Conservation (phyloP, 1,284 basidiomycete genomes). For the Coniophora puteana region DNA sequence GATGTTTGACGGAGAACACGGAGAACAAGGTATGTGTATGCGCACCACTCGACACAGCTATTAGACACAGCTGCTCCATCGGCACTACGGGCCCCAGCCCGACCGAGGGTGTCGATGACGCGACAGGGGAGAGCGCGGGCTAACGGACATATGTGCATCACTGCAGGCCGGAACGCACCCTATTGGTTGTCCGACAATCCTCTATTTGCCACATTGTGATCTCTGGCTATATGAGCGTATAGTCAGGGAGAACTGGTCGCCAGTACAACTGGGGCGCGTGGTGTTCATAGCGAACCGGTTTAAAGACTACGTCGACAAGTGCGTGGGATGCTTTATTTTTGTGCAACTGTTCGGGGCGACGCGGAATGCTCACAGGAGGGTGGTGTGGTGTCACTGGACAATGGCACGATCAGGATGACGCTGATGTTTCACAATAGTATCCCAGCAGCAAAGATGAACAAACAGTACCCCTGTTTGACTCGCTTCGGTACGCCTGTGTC, state of each 20-base stretch:
- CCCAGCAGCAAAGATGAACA: conserved; percentile 19
- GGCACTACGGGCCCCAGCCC: no score
- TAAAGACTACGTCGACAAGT: conserved; percentile 42
- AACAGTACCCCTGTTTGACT: conserved; percentile 24
- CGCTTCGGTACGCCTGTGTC: conserved; percentile 20
- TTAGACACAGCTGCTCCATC: no score
- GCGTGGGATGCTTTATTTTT: conserved; percentile 8
- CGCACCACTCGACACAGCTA: no score
- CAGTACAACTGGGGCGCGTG: conserved; percentile 30
- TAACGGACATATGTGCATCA: conserved; percentile 6
- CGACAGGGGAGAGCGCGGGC: conserved; percentile 6
- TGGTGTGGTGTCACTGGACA: conserved; percentile 15
- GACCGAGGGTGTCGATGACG: no score
- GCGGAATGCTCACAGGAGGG: conserved; percentile 38
- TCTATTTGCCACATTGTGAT: conserved; percentile 79
- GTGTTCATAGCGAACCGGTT: conserved; percentile 45
- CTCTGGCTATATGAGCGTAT: conserved; percentile 63
- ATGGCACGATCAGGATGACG: not conserved
- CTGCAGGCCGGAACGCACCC: conserved; percentile 34
- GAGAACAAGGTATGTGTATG: no score
- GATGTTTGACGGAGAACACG: conserved; percentile 45
- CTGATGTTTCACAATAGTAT: conserved; percentile 36
- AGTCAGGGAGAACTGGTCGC: conserved; percentile 57
- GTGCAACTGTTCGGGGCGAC: conserved; percentile 29
- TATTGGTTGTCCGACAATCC: conserved; percentile 45